These are phyloP conservation scores for Pachyrhizus erosus DNA, from an alignment of 306 rosid genomes.

Conservation along the genomic window DNA sequence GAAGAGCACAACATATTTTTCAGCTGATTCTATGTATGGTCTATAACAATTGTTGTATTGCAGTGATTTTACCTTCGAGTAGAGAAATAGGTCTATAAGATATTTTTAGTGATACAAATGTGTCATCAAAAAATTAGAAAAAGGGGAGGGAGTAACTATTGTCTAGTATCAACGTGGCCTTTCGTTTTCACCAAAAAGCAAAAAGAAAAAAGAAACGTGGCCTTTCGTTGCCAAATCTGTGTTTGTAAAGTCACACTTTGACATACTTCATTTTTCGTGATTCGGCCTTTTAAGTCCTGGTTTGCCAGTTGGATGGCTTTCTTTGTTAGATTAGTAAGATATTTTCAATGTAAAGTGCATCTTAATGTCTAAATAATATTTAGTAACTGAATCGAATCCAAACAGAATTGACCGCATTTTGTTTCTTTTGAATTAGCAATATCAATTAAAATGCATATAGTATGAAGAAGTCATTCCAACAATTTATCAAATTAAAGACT, in stretches of 20 bases:
- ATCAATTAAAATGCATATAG: not conserved
- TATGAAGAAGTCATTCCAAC: not conserved
- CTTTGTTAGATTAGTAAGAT: not conserved
- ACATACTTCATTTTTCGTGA: not conserved
- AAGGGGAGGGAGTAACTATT: not conserved
- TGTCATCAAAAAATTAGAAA: not conserved
- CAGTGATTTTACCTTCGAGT: slow-evolving; percentile 32
- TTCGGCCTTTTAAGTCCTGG: not conserved
- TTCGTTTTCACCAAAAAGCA: not conserved
- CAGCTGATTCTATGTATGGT: slow-evolving; percentile 34
- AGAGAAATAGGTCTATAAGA: slow-evolving; percentile 19
- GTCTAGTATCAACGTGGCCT: not conserved
- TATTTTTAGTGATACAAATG: slow-evolving; percentile 22
- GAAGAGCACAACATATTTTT: slow-evolving; percentile 28
- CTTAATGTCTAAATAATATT: not conserved
- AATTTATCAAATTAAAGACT: not conserved
- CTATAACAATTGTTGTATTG: slow-evolving; percentile 34
- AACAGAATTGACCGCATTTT: not conserved
- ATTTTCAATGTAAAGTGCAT: not conserved
- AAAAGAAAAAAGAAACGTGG: not conserved
- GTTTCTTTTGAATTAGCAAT: not conserved
- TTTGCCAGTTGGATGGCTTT: slow-evolving; percentile 1
- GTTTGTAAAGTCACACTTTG: slow-evolving; percentile 11
- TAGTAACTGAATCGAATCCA: not conserved
- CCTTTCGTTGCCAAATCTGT: not conserved